Evolutionary conservation across 768 basidiomycete genomes (phyloP).

Genomic region (Lactarius vividus): DNA sequence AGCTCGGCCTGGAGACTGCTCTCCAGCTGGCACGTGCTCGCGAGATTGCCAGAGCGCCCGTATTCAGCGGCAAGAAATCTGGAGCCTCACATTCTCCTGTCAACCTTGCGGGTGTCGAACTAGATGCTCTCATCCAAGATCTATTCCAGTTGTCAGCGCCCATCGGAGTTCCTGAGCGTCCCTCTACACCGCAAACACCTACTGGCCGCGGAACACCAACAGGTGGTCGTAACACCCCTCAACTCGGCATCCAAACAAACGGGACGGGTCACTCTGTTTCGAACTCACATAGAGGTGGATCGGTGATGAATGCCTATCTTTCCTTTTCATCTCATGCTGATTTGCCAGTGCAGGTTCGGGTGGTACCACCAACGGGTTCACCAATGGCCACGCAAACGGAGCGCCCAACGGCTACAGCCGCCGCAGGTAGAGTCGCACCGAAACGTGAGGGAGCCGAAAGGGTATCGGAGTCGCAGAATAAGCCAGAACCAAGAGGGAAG

Average conservation of each 20-base stretch:
- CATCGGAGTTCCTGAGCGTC: slow-evolving; percentile 1
- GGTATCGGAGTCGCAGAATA: background rate
- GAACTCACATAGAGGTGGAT: slow-evolving; percentile 28
- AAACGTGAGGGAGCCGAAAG: slow-evolving; percentile 4
- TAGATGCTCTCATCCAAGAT: slow-evolving; percentile 23
- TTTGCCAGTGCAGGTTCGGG: slow-evolving; percentile 16
- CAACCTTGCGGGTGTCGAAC: slow-evolving; percentile 2
- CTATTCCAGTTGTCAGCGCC: slow-evolving; percentile 21
- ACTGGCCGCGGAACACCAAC: slow-evolving; percentile 19
- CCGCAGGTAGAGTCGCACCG: slow-evolving; percentile 12
- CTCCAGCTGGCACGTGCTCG: slow-evolving; percentile 52
- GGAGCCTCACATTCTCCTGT: background rate
- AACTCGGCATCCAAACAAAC: slow-evolving; percentile 13
- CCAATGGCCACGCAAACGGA: slow-evolving; percentile 23
- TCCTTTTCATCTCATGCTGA: slow-evolving; percentile 26
- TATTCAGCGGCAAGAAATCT: background rate
- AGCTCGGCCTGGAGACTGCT: slow-evolving; percentile 56
- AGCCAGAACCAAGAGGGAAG: slow-evolving; percentile 11
- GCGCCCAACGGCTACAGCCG: slow-evolving; percentile 3
- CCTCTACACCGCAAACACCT: slow-evolving; percentile 17
- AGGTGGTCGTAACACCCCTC: slow-evolving; percentile 22
- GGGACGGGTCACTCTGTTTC: slow-evolving; percentile 7
- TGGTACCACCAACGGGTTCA: slow-evolving; percentile 14
- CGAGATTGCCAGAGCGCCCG: slow-evolving; percentile 36
- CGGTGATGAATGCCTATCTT: slow-evolving; percentile 28